Base-by-base conservation (phyloP, 2,329 filamentous ascomycete species). In the Sporothrix brasiliensis region DNA sequence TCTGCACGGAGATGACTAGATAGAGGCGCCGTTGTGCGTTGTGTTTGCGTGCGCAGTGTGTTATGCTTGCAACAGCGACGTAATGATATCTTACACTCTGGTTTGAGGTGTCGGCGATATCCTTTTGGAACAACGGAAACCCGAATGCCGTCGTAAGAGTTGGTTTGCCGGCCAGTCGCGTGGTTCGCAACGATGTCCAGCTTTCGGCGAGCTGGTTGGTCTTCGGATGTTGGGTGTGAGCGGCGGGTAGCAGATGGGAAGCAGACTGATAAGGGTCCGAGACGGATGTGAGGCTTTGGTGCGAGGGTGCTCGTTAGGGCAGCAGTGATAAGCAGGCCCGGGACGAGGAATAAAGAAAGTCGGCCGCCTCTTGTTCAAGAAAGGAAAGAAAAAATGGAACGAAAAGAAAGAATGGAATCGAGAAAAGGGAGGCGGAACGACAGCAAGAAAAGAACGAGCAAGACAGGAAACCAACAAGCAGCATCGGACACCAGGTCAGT, bases 401-500 rank as follows among this genome's bases (percentile, higher is more conserved):
- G 53, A 14, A 21, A 39, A 6, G 53, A 41, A 54, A 41, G 63
- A n/a, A 52, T 19, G 10, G 50, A 67, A 11, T 52, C 13, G 7
- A 27, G 30, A 44, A 67, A 27, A 19, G 30, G 50, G 24, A 58
- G 16, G 4, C 27, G 24, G 39, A 41, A 27, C 41, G n/a, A 27
- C 27, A 27, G 19, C 34, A 44, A 67, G n/a, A 54, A 54, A 30
- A 67, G 27, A 24, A 41, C 14, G 21, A 68, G 65, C 27, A 60
- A 19, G 41, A 27, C 10, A n/a, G 52, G 24, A 66, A 56, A 13
- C 10, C 21, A 34, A 11, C 60, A 63, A 5, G 34, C 24, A 24
- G 34, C 34, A 34, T 34, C n/a, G 34, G 19, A 61, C 34, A 24
- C 56, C 56, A 61, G 56, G n/a, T 30, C 56, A 61, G 56, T 34